Evolutionary conservation across 2,329 filamentous ascomycete genomes (phyloP).

Genomic region (Phaeosphaeria sp.): DNA sequence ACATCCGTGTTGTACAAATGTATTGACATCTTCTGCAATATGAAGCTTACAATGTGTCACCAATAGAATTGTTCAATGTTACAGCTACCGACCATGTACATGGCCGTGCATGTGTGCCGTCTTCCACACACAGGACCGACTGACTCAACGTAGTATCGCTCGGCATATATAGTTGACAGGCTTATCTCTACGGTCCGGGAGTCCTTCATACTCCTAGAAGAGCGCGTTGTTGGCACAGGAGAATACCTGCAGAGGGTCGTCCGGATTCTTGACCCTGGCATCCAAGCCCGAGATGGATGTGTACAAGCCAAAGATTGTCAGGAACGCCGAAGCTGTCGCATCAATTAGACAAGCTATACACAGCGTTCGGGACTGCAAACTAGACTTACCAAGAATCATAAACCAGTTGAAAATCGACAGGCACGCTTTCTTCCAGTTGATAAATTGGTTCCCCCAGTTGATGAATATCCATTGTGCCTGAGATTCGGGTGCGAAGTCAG

Average conservation of each 20-base stretch:
- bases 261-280: not conserved
- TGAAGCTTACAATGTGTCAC: not conserved
- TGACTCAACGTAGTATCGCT: not conserved
- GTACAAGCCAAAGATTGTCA: not conserved
- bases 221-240: not conserved
- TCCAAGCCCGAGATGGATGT: not conserved
- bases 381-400: conserved; percentile 6
- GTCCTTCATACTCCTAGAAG: conserved; percentile 4
- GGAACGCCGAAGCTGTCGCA: not conserved
- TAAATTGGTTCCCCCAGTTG: conserved; percentile 50
- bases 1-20: not conserved
- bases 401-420: conserved; percentile 17
- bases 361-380: too few species aligned
- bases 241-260: not conserved
- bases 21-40: not conserved
- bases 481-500: too few species aligned
- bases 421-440: conserved; percentile 21
- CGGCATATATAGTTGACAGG: not conserved
- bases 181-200: too few species aligned
- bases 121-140: not conserved
- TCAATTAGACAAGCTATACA: not conserved
- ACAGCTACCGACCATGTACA: not conserved
- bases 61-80: not conserved
- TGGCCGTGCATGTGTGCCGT: not conserved
- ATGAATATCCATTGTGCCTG: conserved; percentile 32